Evolutionary conservation across 257 asterid species (phyloP).

Genomic region (Ballota nigra): DNA sequence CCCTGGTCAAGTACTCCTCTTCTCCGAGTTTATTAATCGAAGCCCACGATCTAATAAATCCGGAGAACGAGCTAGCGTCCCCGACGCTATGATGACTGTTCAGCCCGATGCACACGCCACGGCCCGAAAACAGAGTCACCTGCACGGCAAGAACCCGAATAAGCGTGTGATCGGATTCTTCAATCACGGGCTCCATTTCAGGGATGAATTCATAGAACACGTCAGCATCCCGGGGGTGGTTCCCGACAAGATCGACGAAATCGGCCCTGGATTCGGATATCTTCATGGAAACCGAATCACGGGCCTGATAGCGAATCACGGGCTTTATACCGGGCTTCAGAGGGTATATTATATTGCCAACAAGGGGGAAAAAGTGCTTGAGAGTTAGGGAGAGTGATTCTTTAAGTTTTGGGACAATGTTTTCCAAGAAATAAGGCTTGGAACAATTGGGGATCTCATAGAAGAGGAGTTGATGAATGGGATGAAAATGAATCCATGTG

Average conservation of each 20-base stretch:
- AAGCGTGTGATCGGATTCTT: conserved; percentile 9
- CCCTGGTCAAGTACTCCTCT: neutral
- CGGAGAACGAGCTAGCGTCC: conserved; percentile 36
- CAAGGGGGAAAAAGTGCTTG: conserved; percentile 37
- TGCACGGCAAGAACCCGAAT: conserved; percentile 40
- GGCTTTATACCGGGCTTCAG: conserved; percentile 21
- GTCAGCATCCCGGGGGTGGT: conserved; percentile 37
- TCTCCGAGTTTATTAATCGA: conserved; percentile 23
- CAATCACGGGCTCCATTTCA: conserved; percentile 16
- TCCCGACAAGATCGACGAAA: conserved; percentile 26
- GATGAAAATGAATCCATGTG: conserved; percentile 35
- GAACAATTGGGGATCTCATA: conserved; percentile 17
- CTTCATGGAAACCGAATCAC: conserved; percentile 35
- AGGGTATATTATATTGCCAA: conserved; percentile 35
- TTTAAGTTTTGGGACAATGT: conserved; percentile 37
- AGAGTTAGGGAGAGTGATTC: conserved; percentile 44
- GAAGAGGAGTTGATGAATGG: conserved; percentile 37
- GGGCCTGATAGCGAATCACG: conserved; percentile 23
- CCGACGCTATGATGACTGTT: conserved; percentile 40
- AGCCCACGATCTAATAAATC: conserved; percentile 47
- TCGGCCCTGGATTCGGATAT: conserved; percentile 27
- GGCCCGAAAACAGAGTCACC: conserved; percentile 42
- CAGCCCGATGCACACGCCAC: conserved; percentile 43
- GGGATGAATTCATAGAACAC: conserved; percentile 41
- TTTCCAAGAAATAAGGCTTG: conserved; percentile 27